phyloP scores from a whole-genome alignment of 257 asterid genomes.

The Catharanthus roseus region DNA sequence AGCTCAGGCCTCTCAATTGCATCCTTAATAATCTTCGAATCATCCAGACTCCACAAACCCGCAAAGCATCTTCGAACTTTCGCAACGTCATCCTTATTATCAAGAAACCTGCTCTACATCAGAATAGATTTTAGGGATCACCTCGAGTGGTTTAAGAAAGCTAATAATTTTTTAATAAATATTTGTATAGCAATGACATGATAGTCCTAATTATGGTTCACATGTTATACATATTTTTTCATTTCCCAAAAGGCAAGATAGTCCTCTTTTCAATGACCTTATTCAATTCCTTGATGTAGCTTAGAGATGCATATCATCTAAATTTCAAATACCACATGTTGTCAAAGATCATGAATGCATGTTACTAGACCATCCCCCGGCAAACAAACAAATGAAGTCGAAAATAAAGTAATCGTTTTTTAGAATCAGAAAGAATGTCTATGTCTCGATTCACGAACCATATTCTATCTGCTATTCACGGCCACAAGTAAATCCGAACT shows the following conservation, averaged over 20 bases:
- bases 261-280: neutral
- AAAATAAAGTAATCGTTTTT: neutral
- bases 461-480: neutral
- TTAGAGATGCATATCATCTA: neutral
- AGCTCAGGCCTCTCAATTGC: slow-evolving; percentile 74
- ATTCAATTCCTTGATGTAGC: neutral
- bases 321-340: neutral
- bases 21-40: slow-evolving; percentile 49
- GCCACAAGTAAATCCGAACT: neutral
- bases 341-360: neutral
- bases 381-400: neutral
- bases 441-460: neutral
- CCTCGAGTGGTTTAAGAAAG: neutral
- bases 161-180: neutral
- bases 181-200: neutral
- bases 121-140: neutral
- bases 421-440: neutral
- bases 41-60: slow-evolving; percentile 91
- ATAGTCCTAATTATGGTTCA: too few species aligned
- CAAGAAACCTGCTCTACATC: slow-evolving; percentile 64
- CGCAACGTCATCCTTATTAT: slow-evolving; percentile 71
- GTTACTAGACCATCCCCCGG: too few species aligned
- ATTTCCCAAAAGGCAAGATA: neutral
- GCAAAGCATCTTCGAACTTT: slow-evolving; percentile 91
- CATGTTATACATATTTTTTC: neutral